Conservation (phyloP, 768 basidiomycete genomes). For the Chlorophyllum brunneum region DNA sequence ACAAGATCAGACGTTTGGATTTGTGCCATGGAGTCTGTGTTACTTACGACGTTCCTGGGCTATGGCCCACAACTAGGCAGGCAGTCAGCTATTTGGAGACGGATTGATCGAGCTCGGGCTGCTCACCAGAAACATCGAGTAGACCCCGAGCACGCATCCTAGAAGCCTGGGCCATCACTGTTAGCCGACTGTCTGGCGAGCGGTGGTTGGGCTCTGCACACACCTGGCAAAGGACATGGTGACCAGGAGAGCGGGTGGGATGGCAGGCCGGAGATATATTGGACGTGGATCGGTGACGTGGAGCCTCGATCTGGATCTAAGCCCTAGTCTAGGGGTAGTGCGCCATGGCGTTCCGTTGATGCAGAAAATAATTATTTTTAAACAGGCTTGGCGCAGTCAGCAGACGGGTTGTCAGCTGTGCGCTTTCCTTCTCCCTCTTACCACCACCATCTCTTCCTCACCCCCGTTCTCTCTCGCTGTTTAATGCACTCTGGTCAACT, state of each 20-base stretch:
- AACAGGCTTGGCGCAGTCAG: constrained; percentile 11
- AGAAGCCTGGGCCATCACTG: constrained; percentile 46
- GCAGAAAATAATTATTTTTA: constrained; percentile 12
- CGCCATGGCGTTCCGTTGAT: constrained; percentile 10
- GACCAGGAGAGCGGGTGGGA: constrained; percentile 6
- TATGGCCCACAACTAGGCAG: constrained; percentile 75
- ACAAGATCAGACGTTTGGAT: not conserved
- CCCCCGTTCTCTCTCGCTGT: constrained; percentile 9
- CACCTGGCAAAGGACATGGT: constrained; percentile 30
- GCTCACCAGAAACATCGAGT: constrained; percentile 85
- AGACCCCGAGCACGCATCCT: constrained; percentile 83
- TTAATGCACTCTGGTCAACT: constrained; percentile 23
- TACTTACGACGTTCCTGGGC: constrained; percentile 88
- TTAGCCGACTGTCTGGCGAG: not conserved
- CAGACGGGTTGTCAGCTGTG: constrained; percentile 3
- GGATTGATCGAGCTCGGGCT: not conserved
- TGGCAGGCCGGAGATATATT: not conserved
- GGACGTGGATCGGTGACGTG: constrained; percentile 10
- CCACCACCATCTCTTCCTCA: constrained; percentile 15
- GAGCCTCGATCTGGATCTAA: constrained; percentile 10
- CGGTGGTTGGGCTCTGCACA: not conserved
- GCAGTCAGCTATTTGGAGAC: constrained; percentile 9
- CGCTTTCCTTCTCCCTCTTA: constrained; percentile 16
- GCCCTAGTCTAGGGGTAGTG: constrained; percentile 3
- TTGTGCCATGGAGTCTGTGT: not conserved